Percentiles rank a stretch among this genome's conserved stretches.
These are phyloP conservation scores for Lasiodiplodia sp. DNA, from an alignment of 2,329 filamentous ascomycete genomes.

Conservation along the genomic window DNA sequence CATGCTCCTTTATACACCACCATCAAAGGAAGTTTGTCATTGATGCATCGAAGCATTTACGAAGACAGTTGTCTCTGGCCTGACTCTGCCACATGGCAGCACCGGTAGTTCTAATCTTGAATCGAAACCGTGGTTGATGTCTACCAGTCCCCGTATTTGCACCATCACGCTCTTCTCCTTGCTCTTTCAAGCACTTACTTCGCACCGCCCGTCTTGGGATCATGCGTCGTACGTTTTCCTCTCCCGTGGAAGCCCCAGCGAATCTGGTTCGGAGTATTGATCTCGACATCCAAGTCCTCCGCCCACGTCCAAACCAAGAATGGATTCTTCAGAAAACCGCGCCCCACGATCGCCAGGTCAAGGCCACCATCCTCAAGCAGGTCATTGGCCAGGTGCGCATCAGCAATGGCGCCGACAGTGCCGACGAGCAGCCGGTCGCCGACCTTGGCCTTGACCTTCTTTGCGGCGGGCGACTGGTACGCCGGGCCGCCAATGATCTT, in stretches of 20 bases:
- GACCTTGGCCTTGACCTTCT: conserved; percentile 75
- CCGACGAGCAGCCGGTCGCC: conserved; percentile 75
- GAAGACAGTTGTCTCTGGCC: no score
- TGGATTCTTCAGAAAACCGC: conserved; percentile 83
- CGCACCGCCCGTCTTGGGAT: background rate
- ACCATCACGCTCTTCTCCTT: background rate
- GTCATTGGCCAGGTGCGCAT: conserved; percentile 72
- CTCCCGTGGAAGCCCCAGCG: conserved; percentile 64
- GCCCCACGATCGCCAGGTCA: conserved; percentile 76
- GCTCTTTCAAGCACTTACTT: background rate
- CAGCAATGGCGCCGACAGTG: conserved; percentile 76
- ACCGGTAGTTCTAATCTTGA: background rate
- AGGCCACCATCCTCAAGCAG: conserved; percentile 58
- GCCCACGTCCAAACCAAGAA: conserved; percentile 78
- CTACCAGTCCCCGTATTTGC: background rate
- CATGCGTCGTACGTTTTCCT: conserved; percentile 43
- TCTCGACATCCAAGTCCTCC: conserved; percentile 72
- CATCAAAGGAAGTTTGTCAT: no score
- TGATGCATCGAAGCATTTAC: no score
- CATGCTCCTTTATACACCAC: background rate
- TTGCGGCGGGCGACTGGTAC: conserved; percentile 79
- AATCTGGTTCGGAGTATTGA: conserved; percentile 77
- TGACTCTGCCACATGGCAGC: background rate
- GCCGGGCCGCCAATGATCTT: conserved; percentile 67
- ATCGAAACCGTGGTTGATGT: background rate